Conservation (phyloP, 2,329 filamentous ascomycete genomes). For the Calonectria leucothoes region DNA sequence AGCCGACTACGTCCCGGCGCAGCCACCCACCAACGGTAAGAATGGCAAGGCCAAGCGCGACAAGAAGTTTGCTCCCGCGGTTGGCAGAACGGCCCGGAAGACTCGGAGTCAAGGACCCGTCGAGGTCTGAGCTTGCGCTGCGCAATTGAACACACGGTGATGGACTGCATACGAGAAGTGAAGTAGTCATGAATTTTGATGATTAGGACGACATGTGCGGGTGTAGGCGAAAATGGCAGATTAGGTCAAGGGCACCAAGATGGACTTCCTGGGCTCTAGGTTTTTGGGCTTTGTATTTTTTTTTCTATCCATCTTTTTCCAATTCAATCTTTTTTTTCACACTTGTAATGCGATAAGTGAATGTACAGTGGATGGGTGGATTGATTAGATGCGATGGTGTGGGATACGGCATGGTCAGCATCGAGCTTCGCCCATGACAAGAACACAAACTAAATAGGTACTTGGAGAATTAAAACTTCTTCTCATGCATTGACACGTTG, state of each 20-base stretch:
- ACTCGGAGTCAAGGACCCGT: conserved; percentile 56
- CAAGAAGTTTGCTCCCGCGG: conserved; percentile 47
- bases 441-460: neutral
- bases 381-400: neutral
- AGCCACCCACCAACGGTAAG: conserved; percentile 42
- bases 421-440: neutral
- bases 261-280: conserved; percentile 20
- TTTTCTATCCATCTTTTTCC: neutral
- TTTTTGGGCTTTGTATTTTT: conserved; percentile 32
- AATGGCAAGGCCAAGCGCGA: conserved; percentile 41
- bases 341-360: neutral
- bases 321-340: neutral
- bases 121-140: conserved; percentile 31
- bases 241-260: conserved; percentile 21
- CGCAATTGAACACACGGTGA: neutral
- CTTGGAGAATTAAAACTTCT: neutral
- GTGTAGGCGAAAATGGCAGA: conserved; percentile 37
- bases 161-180: neutral
- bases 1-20: conserved; percentile 46
- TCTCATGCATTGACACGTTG: neutral
- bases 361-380: neutral
- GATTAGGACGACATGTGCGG: conserved; percentile 16
- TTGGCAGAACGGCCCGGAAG: conserved; percentile 54
- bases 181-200: neutral
- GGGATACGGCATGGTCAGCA: neutral